A percentile compares a stretch with the other conserved stretches of the same genome.
Conservation (phyloP, 495 filamentous ascomycete species). For the Aspergillus sclerotioniger region DNA sequence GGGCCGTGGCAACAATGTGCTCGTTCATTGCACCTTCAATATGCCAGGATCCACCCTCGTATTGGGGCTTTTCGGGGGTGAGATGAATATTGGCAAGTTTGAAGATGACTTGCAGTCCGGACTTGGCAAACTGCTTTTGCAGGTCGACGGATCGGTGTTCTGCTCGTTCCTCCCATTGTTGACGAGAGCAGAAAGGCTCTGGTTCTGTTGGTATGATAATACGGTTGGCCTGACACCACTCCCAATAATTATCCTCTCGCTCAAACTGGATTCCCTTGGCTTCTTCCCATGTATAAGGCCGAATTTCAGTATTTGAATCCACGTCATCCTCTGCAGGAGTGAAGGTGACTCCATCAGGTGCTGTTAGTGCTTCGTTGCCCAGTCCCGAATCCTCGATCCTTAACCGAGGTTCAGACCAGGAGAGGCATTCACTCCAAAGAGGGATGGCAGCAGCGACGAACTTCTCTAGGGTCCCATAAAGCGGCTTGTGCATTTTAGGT, state of each 20-base stretch:
- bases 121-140: conserved; percentile 18
- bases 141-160: background rate
- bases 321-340: background rate
- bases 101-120: conserved; percentile 56
- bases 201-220: background rate
- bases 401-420: background rate
- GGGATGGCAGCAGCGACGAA: conserved; percentile 48
- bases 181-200: conserved; percentile 8
- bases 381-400: conserved; percentile 12
- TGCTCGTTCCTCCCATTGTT: background rate
- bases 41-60: conserved; percentile 48
- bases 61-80: conserved; percentile 51
- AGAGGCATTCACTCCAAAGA: conserved; percentile 46
- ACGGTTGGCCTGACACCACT: conserved; percentile 1
- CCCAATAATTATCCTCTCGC: background rate
- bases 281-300: background rate
- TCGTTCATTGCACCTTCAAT: conserved; percentile 51
- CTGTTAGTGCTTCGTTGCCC: background rate
- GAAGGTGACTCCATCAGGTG: background rate
- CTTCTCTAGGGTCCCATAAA: conserved; percentile 51
- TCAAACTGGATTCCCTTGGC: background rate
- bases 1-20: conserved; percentile 50
- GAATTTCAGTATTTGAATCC: background rate
- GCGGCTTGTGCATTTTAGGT: conserved; percentile 38
- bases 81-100: conserved; percentile 59